Conservation (phyloP, 2,329 filamentous ascomycete genomes). For the Cordyceps tenuipes region DNA sequence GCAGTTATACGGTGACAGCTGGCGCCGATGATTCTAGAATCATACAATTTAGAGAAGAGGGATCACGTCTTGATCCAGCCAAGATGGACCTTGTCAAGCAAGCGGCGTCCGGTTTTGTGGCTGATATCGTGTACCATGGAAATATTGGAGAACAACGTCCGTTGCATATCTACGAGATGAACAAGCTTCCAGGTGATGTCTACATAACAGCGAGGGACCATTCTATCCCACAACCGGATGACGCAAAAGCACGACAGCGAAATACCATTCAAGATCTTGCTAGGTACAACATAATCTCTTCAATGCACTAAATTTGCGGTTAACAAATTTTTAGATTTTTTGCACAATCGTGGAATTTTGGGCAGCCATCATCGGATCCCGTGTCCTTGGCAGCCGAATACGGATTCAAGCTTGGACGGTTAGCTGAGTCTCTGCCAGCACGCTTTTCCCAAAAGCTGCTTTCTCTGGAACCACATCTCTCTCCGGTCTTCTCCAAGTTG, state of each 20-base stretch:
- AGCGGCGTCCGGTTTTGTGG: conserved; percentile 7
- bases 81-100: conserved; percentile 9
- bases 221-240: no score
- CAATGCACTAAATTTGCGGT: no score
- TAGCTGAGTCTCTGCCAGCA: conserved; percentile 10
- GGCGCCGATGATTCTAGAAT: background rate
- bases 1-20: conserved; percentile 15
- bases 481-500: conserved; percentile 13
- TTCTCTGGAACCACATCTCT: conserved; percentile 6
- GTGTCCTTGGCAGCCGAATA: conserved; percentile 8
- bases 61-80: conserved; percentile 5
- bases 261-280: conserved; percentile 12
- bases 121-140: conserved; percentile 12
- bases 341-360: conserved; percentile 16
- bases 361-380: background rate
- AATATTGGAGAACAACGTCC: conserved; percentile 11
- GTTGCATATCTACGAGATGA: conserved; percentile 15
- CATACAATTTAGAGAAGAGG: conserved; percentile 14
- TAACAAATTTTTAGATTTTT: conserved; percentile 11
- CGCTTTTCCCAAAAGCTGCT: conserved; percentile 10
- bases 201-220: no score
- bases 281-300: background rate
- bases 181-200: conserved; percentile 11
- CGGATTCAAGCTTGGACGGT: conserved; percentile 5
- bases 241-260: background rate